Percentiles rank a stretch among this genome's conserved stretches.
phyloP scores from a whole-genome alignment of 2,329 filamentous ascomycete species.

The Penicillium verrucosum region DNA sequence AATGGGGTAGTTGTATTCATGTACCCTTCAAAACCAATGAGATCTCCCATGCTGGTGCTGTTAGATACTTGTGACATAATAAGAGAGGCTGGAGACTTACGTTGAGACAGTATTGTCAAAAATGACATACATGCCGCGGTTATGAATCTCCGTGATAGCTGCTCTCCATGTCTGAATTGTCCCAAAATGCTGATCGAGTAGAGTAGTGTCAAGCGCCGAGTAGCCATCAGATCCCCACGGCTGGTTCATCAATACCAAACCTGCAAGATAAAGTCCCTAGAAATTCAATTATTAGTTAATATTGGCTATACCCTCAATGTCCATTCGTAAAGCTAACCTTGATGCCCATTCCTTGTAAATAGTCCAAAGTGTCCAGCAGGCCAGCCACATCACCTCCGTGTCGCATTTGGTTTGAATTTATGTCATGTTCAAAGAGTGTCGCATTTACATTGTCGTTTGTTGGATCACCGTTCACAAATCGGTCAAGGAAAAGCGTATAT shows the following conservation, averaged over 20 bases:
- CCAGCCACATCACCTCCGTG: conserved; percentile 61
- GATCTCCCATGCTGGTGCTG: conserved; percentile 50
- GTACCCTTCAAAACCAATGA: conserved; percentile 61
- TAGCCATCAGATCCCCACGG: conserved; percentile 64
- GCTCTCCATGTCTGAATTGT: conserved; percentile 57
- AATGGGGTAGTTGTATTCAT: conserved; percentile 59
- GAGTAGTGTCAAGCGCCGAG: conserved; percentile 58
- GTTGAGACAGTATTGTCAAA: conserved; percentile 65
- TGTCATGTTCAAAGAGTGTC: conserved; percentile 60
- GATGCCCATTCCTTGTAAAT: conserved; percentile 63
- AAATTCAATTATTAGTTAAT: conserved; percentile 1
- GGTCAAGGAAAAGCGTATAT: conserved; percentile 63
- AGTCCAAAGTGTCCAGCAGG: conserved; percentile 59
- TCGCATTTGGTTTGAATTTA: conserved; percentile 59
- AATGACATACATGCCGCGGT: conserved; percentile 62
- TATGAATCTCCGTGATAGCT: conserved; percentile 59
- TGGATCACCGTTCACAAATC: conserved; percentile 64
- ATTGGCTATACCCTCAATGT: too few species aligned
- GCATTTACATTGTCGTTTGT: conserved; percentile 62
- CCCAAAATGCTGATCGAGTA: conserved; percentile 62
- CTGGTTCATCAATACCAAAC: conserved; percentile 61
- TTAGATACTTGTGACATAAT: not conserved
- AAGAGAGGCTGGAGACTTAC: conserved; percentile 34
- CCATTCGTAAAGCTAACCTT: conserved; percentile 43
- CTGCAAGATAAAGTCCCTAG: conserved; percentile 60